Base-by-base conservation (phyloP, 2,329 filamentous ascomycete genomes). In the Clonostachys rosea region DNA sequence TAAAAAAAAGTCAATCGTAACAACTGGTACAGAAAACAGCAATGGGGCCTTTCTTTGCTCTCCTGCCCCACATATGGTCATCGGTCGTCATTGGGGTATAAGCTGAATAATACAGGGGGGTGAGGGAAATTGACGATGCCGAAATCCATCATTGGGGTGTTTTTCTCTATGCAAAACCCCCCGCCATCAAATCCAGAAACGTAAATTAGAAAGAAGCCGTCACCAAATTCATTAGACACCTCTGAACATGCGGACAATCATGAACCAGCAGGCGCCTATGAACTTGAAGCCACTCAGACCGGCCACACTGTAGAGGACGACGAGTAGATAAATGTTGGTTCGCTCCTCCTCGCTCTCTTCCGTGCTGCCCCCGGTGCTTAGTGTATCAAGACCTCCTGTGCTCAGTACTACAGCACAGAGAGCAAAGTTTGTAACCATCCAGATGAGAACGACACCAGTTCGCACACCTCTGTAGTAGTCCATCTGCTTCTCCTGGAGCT, bases 391-490 rank as follows among this genome's bases (percentile, higher is more conserved):
- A 3, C 94, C 92, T 20, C 87, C 92, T 1, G 89, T 85, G 61
- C 87, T 91, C 54, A 99, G 74, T 8, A 99, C 92, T 3, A 95
- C 77, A 1, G 92, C 92, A 1, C 83, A 84, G 6, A 99, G 81
- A 1, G 83, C 91, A 64, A 99, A 88, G 67, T 99, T 99, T 61
- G 85, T 91, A 59, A 97, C 89, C 78, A 99, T 96, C 94, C 94
- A 99, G 54, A 87, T 83, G 44, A 97, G 74, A 33, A 99, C 94
- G 55, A 96, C 91, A 30, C 89, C 83, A 17, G 89, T 95, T 52
- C 94, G 83, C 65, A 99, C 96, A 54, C 91, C 94, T 59, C 91
- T 91, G 78, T 99, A 99, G 70, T 97, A 99, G 65, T 99, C 94
- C 74, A 96, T 90, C 66, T 99, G 92, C 61, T 87, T 89, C 63